Conservation (phyloP, 225 moss, liverwort and hornwort genomes). For the Pseudisothecium myosuroides region DNA sequence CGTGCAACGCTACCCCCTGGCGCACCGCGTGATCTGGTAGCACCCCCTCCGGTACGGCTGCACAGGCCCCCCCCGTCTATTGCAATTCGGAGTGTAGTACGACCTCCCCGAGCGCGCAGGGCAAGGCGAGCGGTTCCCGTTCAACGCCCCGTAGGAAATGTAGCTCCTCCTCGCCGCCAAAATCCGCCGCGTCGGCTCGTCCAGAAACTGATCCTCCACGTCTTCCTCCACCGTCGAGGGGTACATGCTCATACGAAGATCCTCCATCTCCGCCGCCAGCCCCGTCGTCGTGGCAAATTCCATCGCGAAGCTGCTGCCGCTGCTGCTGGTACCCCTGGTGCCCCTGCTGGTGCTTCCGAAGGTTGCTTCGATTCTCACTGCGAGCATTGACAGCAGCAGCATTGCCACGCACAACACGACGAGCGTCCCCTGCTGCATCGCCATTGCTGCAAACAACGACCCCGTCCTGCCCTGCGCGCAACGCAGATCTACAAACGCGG, state of each 20-base stretch:
- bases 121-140: constrained; percentile 25
- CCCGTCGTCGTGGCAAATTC: constrained; percentile 5
- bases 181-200: constrained; percentile 17
- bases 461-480: neutral
- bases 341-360: neutral
- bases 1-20: constrained; percentile 8
- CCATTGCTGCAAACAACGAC: neutral
- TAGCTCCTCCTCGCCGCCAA: neutral
- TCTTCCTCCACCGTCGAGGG: neutral
- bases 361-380: neutral
- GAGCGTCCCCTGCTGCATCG: neutral
- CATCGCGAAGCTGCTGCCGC: neutral
- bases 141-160: constrained; percentile 17
- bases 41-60: constrained; percentile 34
- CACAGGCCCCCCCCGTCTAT: neutral
- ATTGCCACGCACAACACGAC: neutral
- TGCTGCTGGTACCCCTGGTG: neutral
- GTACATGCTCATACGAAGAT: neutral
- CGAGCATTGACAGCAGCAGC: constrained; percentile 4
- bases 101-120: constrained; percentile 38
- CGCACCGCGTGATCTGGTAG: constrained; percentile 37
- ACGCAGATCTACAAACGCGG: neutral
- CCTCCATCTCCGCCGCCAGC: neutral
- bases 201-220: constrained; percentile 11
- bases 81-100: constrained; percentile 33